A percentile compares a stretch with the other conserved stretches of the same genome.
Evolutionary conservation across 177 flowering plant species (phyloP).

Genomic region (Telopea speciosissima): DNA sequence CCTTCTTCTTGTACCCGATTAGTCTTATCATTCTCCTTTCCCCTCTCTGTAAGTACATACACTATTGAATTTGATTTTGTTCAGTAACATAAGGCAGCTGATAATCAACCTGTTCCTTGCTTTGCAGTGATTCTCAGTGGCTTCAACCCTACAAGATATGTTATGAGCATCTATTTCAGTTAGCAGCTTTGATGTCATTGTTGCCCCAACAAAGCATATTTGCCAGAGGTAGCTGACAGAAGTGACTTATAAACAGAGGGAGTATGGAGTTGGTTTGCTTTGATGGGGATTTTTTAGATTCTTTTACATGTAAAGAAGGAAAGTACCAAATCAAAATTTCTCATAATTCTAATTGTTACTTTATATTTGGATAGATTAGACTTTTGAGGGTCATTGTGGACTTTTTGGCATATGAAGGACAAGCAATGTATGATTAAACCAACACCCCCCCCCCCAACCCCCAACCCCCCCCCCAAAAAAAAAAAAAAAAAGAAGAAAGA

Average conservation of each 20-base stretch:
- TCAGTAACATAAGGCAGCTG: not conserved
- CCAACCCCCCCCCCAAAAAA: no score
- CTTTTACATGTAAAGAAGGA: slow-evolving; percentile 4
- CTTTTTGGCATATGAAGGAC: no score
- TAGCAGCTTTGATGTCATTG: slow-evolving; percentile 27
- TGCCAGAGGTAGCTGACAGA: slow-evolving; percentile 3
- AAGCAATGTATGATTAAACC: no score
- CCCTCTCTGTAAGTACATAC: slow-evolving; percentile 62
- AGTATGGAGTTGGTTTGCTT: slow-evolving; percentile 2
- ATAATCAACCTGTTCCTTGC: not conserved
- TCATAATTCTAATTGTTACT: slow-evolving; percentile 8
- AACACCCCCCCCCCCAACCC: no score
- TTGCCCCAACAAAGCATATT: slow-evolving; percentile 9
- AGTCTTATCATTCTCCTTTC: slow-evolving; percentile 72
- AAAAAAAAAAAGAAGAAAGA: no score
- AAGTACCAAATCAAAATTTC: slow-evolving; percentile 10
- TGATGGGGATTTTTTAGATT: slow-evolving; percentile 1
- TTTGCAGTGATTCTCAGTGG: slow-evolving; percentile 81
- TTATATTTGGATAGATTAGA: not conserved
- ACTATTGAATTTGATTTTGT: not conserved
- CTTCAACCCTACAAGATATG: slow-evolving; percentile 90
- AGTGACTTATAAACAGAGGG: no score
- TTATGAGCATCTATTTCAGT: slow-evolving; percentile 82
- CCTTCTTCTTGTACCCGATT: slow-evolving; percentile 95
- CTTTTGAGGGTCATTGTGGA: no score